Percentiles rank a stretch among this genome's conserved stretches.
Evolutionary conservation across 345 rosid species (phyloP).

Genomic region (Eucalyptus paniculata): DNA sequence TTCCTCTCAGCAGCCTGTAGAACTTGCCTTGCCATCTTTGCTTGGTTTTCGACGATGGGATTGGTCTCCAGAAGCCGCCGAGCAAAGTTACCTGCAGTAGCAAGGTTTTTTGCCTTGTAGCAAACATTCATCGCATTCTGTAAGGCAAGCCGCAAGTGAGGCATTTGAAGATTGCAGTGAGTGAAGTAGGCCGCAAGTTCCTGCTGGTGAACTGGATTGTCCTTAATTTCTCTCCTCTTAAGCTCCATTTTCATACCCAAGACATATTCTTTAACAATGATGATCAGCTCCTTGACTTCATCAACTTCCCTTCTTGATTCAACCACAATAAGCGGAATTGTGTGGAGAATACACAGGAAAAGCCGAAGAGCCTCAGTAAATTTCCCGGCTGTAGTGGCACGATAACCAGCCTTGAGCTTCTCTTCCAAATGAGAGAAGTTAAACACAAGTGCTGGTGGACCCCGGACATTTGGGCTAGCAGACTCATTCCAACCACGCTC

Average conservation of each 20-base stretch:
- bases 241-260: slow-evolving; percentile 78
- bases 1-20: slow-evolving; percentile 74
- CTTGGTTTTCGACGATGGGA: slow-evolving; percentile 67
- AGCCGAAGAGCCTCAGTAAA: slow-evolving; percentile 65
- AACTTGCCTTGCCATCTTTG: slow-evolving; percentile 71
- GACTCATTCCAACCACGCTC: slow-evolving; percentile 82
- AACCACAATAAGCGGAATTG: slow-evolving; percentile 82
- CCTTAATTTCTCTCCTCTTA: slow-evolving; percentile 67
- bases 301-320: slow-evolving; percentile 96
- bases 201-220: slow-evolving; percentile 62
- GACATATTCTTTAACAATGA: slow-evolving; percentile 73
- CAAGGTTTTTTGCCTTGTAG: slow-evolving; percentile 68
- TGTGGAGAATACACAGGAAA: slow-evolving; percentile 72
- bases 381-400: slow-evolving; percentile 76
- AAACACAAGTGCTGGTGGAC: slow-evolving; percentile 75
- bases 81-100: slow-evolving; percentile 78
- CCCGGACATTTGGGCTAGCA: slow-evolving; percentile 71
- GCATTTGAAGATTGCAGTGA: slow-evolving; percentile 77
- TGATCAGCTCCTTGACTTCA: slow-evolving; percentile 76
- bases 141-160: slow-evolving; percentile 74
- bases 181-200: slow-evolving; percentile 99
- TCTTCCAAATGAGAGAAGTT: slow-evolving; percentile 77
- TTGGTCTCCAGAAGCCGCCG: slow-evolving; percentile 64
- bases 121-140: slow-evolving; percentile 72
- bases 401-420: slow-evolving; percentile 84